Conservation (phyloP, 768 basidiomycete species). For the Megacollybia marginata region DNA sequence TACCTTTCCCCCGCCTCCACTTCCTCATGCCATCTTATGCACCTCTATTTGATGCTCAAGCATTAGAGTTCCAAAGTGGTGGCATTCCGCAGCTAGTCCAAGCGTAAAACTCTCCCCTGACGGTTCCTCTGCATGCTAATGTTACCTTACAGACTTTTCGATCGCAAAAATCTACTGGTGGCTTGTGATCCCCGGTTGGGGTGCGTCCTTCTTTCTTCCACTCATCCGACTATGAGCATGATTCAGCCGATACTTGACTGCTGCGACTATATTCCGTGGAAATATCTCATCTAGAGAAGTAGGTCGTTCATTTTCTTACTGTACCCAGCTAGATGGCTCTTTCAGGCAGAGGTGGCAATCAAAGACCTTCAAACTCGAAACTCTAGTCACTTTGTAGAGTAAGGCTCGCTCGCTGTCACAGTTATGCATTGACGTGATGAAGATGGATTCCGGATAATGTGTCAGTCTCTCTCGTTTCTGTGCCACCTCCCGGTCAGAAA, state of each 20-base stretch:
- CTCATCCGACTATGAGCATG: not conserved
- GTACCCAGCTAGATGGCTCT: conserved; percentile 21
- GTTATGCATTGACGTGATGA: not conserved
- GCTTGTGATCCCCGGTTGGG: conserved; percentile 78
- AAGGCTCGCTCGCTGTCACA: conserved; percentile 16
- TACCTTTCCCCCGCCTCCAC: conserved; percentile 97
- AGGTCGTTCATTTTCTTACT: conserved; percentile 5
- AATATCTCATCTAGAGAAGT: conserved; percentile 77
- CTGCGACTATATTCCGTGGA: conserved; percentile 83
- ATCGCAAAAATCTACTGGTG: conserved; percentile 72
- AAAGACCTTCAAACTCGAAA: conserved; percentile 70
- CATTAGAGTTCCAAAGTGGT: conserved; percentile 50
- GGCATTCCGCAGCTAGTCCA: conserved; percentile 66
- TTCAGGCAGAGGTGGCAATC: conserved; percentile 55
- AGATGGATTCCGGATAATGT: conserved; percentile 93
- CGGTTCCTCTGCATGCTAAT: not conserved
- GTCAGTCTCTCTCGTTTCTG: conserved; percentile 74
- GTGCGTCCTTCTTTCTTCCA: conserved; percentile 26
- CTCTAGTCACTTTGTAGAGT: conserved; percentile 77
- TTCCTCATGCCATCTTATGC: conserved; percentile 96
- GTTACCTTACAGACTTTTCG: conserved; percentile 51
- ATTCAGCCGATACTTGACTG: conserved; percentile 74
- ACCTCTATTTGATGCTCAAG: conserved; percentile 70
- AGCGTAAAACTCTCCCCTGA: conserved; percentile 39
- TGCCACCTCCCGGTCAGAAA: conserved; percentile 75